Base-by-base conservation (phyloP, 805 yeast genomes). In the Gaillardinia entomophila region DNA sequence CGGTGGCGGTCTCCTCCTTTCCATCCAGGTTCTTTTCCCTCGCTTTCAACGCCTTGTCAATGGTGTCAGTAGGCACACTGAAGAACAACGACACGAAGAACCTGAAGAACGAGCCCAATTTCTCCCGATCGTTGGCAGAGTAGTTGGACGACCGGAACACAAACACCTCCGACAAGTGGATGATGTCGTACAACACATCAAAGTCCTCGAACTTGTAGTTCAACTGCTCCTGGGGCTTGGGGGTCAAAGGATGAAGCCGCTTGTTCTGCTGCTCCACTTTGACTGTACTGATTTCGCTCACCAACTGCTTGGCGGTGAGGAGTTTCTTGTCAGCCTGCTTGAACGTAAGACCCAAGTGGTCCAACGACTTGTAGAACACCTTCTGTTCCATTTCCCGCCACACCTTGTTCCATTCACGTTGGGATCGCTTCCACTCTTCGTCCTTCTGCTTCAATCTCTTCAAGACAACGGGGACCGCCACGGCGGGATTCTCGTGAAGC, bases 321-420 rank as follows among this genome's bases (percentile, higher is more conserved):
- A 87, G 62, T 57, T 92, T 90, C 57, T 92, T 90, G 60, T 92
- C 99, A 16, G 96, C 84, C 55, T 92, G 97, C 60, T 92, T 92
- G 66, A 92, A 92, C 1, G 97, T 89, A 48, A 92, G 71, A 1
- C 99, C 98, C 41, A 90, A 66, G 56, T 92, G 98, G 55, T 92
- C 99, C 43, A 92, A 68, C 2, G 96, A 85, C 58, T 92, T 92
- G 66, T 79, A 86, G 56, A 84, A 89, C 0, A 88, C 95, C 49
- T 87, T 89, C 52, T 89, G 96, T 58, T 92, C 98, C 62, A 94
- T 79, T 60, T 90, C 97, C 53, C 99, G 79, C 99, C 99, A 92
- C 11, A 88, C 95, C 55, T 90, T 90, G 61, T 90, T 90, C 97
- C 98, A 92, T 56, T 92, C 97, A 48, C 97, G 77, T 50, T 90